Base-by-base conservation (phyloP, 2,329 filamentous ascomycete genomes). In the Diaporthe sp. region DNA sequence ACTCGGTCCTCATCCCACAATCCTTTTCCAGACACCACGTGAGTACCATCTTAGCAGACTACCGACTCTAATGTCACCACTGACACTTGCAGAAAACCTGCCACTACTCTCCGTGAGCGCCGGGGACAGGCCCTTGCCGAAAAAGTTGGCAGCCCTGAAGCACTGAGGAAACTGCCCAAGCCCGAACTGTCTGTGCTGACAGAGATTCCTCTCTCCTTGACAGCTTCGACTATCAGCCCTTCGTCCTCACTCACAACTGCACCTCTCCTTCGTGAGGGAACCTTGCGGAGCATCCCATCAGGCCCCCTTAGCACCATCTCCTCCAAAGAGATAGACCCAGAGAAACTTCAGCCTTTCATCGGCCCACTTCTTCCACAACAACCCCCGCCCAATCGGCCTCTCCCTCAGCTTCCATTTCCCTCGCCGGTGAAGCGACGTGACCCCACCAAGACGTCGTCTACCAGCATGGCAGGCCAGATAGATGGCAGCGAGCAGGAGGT, bases 291-390 rank as follows among this genome's bases (percentile, higher is more conserved):
- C 46, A 73, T 65, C 25, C 46, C 46, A 8, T 73, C 74, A 4
- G 70, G 61, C 6, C 74, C 55, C 22, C 71, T 44, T 5, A 53
- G 61, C 22, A 53, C 42, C 37, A 53, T 55, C 17, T 58, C 61
- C 3, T 55, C 28, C 13, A 49, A 39, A 28, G 70, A 73, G 6
- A 28, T 67, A 49, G 42, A 53, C n/a, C 46, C 70, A 2, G 70
- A 39, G 12, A 46, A 70, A 31, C 53, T 76, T 22, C 42, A 71
- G 39, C 73, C 73, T 19, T 58, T 73, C 58, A 65, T 73, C 22
- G 49, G 76, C 39, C 73, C 70, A 3, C 34, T 75, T 10, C 46
- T 53, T n/a, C 61, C 37, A 42, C 76, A 77, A 28, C 73, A 55
- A 17, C 57, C 70, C 19, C 62, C 73, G 7, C 70, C 76, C 12